Conservation (phyloP, 2,329 filamentous ascomycete genomes). For the Westerdykella ornata region DNA sequence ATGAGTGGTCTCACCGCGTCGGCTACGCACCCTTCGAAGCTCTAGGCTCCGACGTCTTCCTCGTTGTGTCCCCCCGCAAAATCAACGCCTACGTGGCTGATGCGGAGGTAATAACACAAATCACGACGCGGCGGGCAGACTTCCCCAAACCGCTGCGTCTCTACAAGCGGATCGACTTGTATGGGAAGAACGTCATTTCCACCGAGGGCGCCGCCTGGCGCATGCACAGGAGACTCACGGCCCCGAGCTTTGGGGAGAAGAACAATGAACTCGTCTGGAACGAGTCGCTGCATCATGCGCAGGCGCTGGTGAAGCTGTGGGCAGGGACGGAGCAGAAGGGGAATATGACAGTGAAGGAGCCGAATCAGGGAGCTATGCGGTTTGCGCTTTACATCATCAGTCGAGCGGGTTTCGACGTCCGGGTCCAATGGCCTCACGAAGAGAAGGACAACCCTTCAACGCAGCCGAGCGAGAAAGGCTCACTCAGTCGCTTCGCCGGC, state of each 20-base stretch:
- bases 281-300: conserved; percentile 57
- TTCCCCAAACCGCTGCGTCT: conserved; percentile 62
- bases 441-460: conserved; percentile 34
- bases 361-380: conserved; percentile 60
- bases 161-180: conserved; percentile 57
- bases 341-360: conserved; percentile 47
- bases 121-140: conserved; percentile 59
- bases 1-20: conserved; percentile 54
- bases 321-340: conserved; percentile 18
- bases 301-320: conserved; percentile 29
- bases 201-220: conserved; percentile 66
- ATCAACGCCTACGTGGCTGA: conserved; percentile 54
- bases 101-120: conserved; percentile 59
- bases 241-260: conserved; percentile 68
- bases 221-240: conserved; percentile 64
- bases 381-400: conserved; percentile 55
- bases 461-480: conserved; percentile 1
- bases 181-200: conserved; percentile 64
- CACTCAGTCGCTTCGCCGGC: conserved; percentile 21
- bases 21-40: conserved; percentile 54
- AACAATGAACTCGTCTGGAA: conserved; percentile 63
- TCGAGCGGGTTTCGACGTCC: conserved; percentile 63
- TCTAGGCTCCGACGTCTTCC: conserved; percentile 55
- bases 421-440: conserved; percentile 55
- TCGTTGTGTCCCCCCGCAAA: conserved; percentile 54